Percentiles rank a stretch among this genome's conserved stretches.
phyloP scores from a whole-genome alignment of 345 rosid genomes.

The Populus simonii region DNA sequence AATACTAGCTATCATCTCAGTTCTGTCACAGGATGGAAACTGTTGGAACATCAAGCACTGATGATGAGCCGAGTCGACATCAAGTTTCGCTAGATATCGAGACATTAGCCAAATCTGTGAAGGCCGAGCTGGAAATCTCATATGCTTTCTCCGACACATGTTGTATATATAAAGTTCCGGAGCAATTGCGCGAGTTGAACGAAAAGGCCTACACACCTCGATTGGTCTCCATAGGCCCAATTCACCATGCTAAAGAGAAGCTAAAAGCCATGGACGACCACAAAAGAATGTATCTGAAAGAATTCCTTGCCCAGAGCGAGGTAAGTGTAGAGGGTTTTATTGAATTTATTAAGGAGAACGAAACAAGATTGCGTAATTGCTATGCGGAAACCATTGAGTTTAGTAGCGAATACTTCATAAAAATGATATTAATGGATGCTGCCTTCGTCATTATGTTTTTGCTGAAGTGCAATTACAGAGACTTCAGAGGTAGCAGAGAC shows the following conservation, averaged over 20 bases:
- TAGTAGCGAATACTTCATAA: neutral
- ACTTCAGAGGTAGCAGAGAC: no score
- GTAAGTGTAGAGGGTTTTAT: neutral
- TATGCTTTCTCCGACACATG: neutral
- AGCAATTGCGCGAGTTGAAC: neutral
- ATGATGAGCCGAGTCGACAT: neutral
- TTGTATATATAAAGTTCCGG: slow-evolving; percentile 13
- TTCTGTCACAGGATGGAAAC: no score
- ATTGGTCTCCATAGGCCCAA: neutral
- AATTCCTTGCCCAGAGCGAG: neutral
- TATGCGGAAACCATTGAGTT: neutral
- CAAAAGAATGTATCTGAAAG: neutral
- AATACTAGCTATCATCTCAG: no score
- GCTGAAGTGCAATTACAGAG: neutral
- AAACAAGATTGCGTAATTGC: neutral
- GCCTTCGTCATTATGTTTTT: slow-evolving; percentile 1
- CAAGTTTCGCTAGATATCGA: neutral
- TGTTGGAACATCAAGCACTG: neutral
- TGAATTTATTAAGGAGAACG: neutral
- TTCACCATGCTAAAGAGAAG: neutral
- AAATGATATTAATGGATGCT: slow-evolving; percentile 7
- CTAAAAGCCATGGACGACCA: slow-evolving; percentile 5
- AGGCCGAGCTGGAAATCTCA: neutral
- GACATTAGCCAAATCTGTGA: neutral
- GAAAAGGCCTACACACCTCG: neutral